phyloP scores from a whole-genome alignment of 805 yeast genomes.

The Candida maris region DNA sequence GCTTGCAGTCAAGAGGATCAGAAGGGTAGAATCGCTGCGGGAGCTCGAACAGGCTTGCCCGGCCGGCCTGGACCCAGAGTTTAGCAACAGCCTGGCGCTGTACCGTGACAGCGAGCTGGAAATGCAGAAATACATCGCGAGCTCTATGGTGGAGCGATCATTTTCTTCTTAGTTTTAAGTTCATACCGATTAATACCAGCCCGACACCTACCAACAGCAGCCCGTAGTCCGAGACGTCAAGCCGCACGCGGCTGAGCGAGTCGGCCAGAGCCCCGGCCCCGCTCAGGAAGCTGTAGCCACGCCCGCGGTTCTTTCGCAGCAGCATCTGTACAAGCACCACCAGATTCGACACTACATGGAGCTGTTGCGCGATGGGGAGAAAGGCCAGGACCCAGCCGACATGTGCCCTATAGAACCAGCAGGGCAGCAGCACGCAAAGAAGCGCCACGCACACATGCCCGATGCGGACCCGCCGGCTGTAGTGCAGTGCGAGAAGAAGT shows the following conservation, averaged over 20 bases:
- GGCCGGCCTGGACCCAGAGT: not conserved
- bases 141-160: not conserved
- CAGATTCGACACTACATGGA: not conserved
- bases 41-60: not conserved
- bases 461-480: constrained; percentile 1
- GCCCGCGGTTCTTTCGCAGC: not conserved
- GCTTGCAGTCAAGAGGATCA: not conserved
- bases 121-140: not conserved
- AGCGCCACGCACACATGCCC: constrained; percentile 5
- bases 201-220: not conserved
- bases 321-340: not conserved
- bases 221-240: not conserved
- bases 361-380: not conserved
- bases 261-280: not conserved
- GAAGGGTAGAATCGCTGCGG: not conserved
- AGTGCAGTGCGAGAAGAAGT: constrained; percentile 2
- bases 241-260: not conserved
- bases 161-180: not conserved
- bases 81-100: not conserved
- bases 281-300: not conserved
- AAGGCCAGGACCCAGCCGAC: not conserved
- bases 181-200: not conserved
- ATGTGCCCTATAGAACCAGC: constrained; percentile 2
- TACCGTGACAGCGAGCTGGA: not conserved
- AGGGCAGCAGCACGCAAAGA: constrained; percentile 5